Evolutionary conservation across 441 rosid genomes (phyloP).

Genomic region (Syzygium malaccense): DNA sequence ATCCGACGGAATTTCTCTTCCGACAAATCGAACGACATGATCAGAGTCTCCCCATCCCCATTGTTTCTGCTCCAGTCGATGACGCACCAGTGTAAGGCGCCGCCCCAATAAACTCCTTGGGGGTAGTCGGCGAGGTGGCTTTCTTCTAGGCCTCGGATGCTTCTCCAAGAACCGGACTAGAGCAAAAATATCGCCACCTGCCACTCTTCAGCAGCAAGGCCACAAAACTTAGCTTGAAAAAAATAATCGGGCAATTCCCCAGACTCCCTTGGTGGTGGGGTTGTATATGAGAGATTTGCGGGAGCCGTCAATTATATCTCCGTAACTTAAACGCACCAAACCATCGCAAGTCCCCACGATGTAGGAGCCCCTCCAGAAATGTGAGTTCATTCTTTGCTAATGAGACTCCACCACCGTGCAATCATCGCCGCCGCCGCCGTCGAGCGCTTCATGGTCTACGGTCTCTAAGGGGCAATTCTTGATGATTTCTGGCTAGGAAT

Average conservation of each 20-base stretch:
- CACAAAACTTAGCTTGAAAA: neutral
- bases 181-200: neutral
- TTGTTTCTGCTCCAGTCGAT: neutral
- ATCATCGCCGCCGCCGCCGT: neutral
- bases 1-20: neutral
- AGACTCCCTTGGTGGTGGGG: neutral
- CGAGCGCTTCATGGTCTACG: neutral
- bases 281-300: neutral
- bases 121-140: fast-evolving
- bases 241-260: neutral
- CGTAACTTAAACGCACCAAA: neutral
- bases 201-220: neutral
- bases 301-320: neutral
- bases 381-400: fast-evolving
- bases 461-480: neutral
- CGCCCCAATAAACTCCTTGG: neutral
- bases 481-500: neutral
- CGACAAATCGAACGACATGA: neutral
- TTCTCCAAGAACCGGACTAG: neutral
- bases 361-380: neutral
- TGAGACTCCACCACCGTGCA: neutral
- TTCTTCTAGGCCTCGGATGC: neutral
- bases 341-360: neutral
- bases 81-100: neutral
- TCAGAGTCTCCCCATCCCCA: neutral